Evolutionary conservation across 2,329 filamentous ascomycete genomes (phyloP).

Genomic region (Aspergillus nomiae): DNA sequence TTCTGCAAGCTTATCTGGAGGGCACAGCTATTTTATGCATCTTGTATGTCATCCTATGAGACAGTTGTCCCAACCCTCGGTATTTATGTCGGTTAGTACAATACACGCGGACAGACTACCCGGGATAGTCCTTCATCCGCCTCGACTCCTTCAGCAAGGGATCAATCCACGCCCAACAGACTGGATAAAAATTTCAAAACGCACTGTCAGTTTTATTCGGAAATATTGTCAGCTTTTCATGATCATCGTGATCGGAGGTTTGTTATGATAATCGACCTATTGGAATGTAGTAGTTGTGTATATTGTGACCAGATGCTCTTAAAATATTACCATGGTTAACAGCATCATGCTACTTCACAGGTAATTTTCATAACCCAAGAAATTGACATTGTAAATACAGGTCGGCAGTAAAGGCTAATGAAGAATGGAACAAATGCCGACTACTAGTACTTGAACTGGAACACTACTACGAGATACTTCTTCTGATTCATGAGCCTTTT

Average conservation of each 20-base stretch:
- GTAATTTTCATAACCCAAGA: neutral
- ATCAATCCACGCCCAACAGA: neutral
- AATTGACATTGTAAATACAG: neutral
- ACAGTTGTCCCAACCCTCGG: neutral
- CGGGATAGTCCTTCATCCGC: neutral
- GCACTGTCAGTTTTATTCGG: neutral
- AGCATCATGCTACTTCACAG: neutral
- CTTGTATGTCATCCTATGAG: conserved; percentile 3
- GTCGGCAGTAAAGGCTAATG: neutral
- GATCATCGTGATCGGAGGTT: neutral
- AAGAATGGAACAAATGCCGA: neutral
- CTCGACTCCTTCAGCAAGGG: neutral
- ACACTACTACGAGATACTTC: neutral
- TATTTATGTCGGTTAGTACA: neutral
- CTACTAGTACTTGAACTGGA: neutral
- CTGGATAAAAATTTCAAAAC: neutral
- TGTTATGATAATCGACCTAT: neutral
- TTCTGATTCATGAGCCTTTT: neutral
- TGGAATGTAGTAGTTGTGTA: neutral
- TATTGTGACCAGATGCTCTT: neutral
- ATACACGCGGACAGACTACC: neutral
- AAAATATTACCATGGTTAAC: neutral
- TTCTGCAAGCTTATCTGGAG: neutral
- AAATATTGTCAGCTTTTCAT: neutral
- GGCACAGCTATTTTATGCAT: neutral